Percentiles rank a stretch among this genome's conserved stretches.
phyloP scores from a whole-genome alignment of 2,329 filamentous ascomycete genomes.

The Sclerotinia minor region DNA sequence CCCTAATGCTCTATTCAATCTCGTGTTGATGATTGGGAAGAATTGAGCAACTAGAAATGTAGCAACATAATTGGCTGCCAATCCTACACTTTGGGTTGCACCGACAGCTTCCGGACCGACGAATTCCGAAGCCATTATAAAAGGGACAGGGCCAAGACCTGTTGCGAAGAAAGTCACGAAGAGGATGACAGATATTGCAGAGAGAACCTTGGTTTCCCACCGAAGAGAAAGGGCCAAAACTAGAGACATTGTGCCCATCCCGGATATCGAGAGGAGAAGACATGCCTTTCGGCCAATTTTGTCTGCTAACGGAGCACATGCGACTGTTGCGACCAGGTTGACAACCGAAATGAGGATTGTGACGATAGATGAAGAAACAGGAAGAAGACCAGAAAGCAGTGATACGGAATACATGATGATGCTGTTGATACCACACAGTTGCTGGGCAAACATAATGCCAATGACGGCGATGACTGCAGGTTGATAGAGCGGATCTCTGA shows the following conservation, averaged over 20 bases:
- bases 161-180: slow-evolving; percentile 91
- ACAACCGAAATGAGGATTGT: slow-evolving; percentile 85
- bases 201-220: slow-evolving; percentile 69
- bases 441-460: slow-evolving; percentile 89
- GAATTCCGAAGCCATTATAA: slow-evolving; percentile 88
- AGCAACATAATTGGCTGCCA: slow-evolving; percentile 84
- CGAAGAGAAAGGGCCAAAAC: slow-evolving; percentile 79
- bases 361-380: slow-evolving; percentile 76
- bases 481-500: slow-evolving; percentile 66
- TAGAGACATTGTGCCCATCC: slow-evolving; percentile 79
- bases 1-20: slow-evolving; percentile 62
- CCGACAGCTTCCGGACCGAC: slow-evolving; percentile 89
- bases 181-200: slow-evolving; percentile 75
- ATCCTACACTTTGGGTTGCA: slow-evolving; percentile 83
- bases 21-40: slow-evolving; percentile 82
- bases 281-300: slow-evolving; percentile 84
- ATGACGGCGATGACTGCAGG: slow-evolving; percentile 80
- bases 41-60: slow-evolving; percentile 94
- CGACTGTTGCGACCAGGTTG: slow-evolving; percentile 80
- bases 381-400: slow-evolving; percentile 76
- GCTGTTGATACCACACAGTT: slow-evolving; percentile 91
- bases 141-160: slow-evolving; percentile 89
- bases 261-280: slow-evolving; percentile 76
- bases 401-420: slow-evolving; percentile 99
- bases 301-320: slow-evolving; percentile 82